phyloP scores from a whole-genome alignment of 495 filamentous ascomycete species.

The Amniculicola lignicola region DNA sequence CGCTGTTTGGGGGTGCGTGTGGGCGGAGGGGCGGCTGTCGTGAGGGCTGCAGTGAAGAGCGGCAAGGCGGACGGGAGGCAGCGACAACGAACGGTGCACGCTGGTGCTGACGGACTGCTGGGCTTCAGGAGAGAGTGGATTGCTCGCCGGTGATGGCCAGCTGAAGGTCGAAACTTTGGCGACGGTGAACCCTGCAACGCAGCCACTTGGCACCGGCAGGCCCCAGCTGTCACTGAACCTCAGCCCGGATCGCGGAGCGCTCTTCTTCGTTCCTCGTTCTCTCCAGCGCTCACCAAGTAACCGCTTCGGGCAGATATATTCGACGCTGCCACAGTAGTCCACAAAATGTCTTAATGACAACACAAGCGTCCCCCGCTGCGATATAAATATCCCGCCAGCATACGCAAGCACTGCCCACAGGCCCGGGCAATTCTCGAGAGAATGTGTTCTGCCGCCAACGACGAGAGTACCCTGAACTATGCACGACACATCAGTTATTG shows the following conservation, averaged over 20 bases:
- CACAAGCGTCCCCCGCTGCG: neutral
- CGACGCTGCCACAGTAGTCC: too few relatives aligned
- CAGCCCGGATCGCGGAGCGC: neutral
- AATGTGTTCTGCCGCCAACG: neutral
- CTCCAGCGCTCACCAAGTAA: neutral
- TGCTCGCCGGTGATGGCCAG: neutral
- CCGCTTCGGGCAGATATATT: neutral
- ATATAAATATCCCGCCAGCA: neutral
- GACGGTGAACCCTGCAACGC: constrained; percentile 8
- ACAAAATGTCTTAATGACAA: too few relatives aligned
- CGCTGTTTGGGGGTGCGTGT: neutral
- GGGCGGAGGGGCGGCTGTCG: neutral
- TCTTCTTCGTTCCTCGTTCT: neutral
- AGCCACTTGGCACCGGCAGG: constrained; percentile 7
- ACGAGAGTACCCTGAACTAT: constrained; percentile 47
- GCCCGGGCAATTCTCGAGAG: neutral
- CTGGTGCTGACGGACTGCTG: neutral
- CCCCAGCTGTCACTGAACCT: neutral
- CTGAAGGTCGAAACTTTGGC: constrained; percentile 10
- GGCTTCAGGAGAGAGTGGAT: constrained; percentile 18
- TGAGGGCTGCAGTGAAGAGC: neutral
- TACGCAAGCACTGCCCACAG: neutral
- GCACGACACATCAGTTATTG: constrained; percentile 85
- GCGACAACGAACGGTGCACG: neutral
- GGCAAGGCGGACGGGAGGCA: neutral